Evolutionary conservation across 305 asterid species (phyloP).

Genomic region (Ruellia speciosa): DNA sequence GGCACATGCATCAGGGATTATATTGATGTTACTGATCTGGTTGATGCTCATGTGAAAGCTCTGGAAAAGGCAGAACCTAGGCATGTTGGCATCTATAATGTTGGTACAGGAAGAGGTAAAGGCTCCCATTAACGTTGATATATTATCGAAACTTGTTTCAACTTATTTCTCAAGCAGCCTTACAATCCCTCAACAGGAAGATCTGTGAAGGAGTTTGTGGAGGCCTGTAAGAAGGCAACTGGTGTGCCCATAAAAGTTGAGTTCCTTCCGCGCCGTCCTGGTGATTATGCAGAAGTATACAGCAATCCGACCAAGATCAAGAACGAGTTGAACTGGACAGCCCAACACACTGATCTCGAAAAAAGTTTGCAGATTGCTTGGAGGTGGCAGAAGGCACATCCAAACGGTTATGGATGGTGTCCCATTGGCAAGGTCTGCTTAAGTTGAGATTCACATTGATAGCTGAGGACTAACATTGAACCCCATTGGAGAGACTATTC

Average conservation of each 20-base stretch:
- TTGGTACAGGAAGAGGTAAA: constrained; percentile 56
- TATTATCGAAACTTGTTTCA: background rate
- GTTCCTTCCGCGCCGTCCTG: constrained; percentile 61
- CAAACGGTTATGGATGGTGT: constrained; percentile 42
- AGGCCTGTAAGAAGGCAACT: constrained; percentile 58
- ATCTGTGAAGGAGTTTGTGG: constrained; percentile 67
- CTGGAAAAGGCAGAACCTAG: constrained; percentile 45
- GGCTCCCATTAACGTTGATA: background rate
- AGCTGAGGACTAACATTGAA: constrained; percentile 21
- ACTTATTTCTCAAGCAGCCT: background rate
- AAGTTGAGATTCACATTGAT: constrained; percentile 14
- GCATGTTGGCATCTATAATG: constrained; percentile 48
- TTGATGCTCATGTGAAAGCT: constrained; percentile 65
- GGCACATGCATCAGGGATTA: constrained; percentile 59
- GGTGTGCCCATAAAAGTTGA: constrained; percentile 52
- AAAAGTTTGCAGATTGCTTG: constrained; percentile 53
- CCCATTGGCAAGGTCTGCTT: constrained; percentile 21
- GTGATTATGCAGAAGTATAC: constrained; percentile 63
- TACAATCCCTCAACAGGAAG: constrained; percentile 29
- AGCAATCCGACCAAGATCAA: constrained; percentile 51
- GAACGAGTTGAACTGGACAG: constrained; percentile 55
- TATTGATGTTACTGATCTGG: constrained; percentile 55
- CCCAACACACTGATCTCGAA: constrained; percentile 41
- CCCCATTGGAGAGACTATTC: constrained; percentile 10
- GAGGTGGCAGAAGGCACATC: constrained; percentile 65